A percentile compares a stretch with the other conserved stretches of the same genome.
Evolutionary conservation across 208 protist species (phyloP).

Genomic region (Crithidia thermophila): DNA sequence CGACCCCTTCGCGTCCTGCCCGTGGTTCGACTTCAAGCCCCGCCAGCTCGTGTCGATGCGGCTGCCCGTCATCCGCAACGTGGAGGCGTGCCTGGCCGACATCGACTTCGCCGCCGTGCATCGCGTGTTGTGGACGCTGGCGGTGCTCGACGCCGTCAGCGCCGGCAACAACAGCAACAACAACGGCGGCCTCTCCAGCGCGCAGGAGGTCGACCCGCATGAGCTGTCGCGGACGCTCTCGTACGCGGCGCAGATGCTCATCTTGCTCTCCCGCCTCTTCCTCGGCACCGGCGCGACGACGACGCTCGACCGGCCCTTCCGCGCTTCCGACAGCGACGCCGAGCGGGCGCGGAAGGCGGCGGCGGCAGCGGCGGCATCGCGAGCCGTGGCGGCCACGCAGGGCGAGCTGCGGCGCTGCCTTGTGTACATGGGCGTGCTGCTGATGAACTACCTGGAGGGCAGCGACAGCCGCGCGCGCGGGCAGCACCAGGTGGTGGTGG

Average conservation of each 20-base stretch:
- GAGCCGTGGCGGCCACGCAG: constrained; percentile 17
- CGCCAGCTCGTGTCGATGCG: constrained; percentile 10
- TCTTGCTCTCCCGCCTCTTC: constrained; percentile 32
- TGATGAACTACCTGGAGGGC: constrained; percentile 38
- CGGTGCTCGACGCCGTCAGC: constrained; percentile 30
- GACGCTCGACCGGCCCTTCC: constrained; percentile 54
- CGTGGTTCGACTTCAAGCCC: constrained; percentile 15
- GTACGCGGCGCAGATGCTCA: constrained; percentile 25
- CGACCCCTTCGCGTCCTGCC: neutral
- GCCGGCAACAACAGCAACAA: neutral
- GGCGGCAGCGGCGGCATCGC: constrained; percentile 9
- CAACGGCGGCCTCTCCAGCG: neutral
- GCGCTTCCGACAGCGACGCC: constrained; percentile 22
- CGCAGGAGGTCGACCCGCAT: neutral
- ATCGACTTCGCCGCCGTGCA: constrained; percentile 26
- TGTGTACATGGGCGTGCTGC: constrained; percentile 36
- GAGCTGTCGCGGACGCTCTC: constrained; percentile 26
- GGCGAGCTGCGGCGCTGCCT: constrained; percentile 30
- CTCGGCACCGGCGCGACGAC: constrained; percentile 48
- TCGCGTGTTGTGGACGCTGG: constrained; percentile 29
- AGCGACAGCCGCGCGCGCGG: constrained; percentile 25
- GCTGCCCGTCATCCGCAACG: constrained; percentile 11
- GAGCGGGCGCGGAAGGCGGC: constrained; percentile 15
- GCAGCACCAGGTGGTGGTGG: constrained; percentile 20
- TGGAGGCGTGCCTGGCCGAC: constrained; percentile 7